A percentile compares a stretch with the other conserved stretches of the same genome.
Conservation (phyloP, 164 flowering plant genomes). For the Nymphaea thermarum region DNA sequence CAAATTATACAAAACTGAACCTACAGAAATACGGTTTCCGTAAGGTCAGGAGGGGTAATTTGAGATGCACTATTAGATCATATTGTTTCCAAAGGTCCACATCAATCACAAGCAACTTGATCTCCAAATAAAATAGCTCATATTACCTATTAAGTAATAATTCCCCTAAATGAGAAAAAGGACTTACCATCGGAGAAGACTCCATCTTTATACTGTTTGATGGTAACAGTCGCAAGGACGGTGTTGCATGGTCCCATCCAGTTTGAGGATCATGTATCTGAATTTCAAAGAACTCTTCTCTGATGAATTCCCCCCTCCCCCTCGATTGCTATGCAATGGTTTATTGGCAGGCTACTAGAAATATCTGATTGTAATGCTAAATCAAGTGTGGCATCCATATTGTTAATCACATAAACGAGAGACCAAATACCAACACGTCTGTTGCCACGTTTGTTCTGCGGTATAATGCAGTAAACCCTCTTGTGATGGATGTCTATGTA, state of each 20-base stretch:
- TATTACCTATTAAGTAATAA: too few relatives aligned
- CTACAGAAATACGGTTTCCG: too few relatives aligned
- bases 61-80: too few relatives aligned
- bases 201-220: too few relatives aligned
- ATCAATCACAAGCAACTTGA: too few relatives aligned
- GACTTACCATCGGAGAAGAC: conserved; percentile 21
- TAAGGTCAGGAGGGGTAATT: too few relatives aligned
- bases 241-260: conserved; percentile 40
- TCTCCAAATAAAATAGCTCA: too few relatives aligned
- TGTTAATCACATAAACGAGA: conserved; percentile 69
- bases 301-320: conserved; percentile 14
- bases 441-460: conserved; percentile 79
- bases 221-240: too few relatives aligned
- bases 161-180: too few relatives aligned
- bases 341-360: conserved; percentile 15
- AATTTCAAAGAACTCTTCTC: conserved; percentile 59
- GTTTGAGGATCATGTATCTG: conserved; percentile 37
- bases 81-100: too few relatives aligned
- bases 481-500: conserved; percentile 49
- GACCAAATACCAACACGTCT: conserved; percentile 81
- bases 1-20: too few relatives aligned
- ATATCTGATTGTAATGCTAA: conserved; percentile 39
- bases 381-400: conserved; percentile 57
- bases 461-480: conserved; percentile 54
- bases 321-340: conserved; percentile 11